Conservation (phyloP, 2,329 filamentous ascomycete genomes). For the Paracamarosporium sp. region DNA sequence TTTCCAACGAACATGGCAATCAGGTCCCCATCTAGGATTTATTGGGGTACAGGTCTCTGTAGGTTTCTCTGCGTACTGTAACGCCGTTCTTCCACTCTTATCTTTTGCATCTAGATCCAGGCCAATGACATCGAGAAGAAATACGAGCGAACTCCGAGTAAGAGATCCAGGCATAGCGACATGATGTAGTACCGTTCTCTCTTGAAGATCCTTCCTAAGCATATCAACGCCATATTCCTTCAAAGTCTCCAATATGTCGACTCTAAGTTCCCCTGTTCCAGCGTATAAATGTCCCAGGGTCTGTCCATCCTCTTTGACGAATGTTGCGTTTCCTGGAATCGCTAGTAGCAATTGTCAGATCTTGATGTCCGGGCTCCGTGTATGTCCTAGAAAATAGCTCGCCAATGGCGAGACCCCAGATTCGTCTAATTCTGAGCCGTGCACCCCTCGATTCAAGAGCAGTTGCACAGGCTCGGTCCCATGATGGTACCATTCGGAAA, state of each 20-base stretch:
- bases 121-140: neutral
- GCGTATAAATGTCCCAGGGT: constrained; percentile 12
- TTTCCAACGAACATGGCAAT: no score
- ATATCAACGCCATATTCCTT: constrained; percentile 13
- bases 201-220: constrained; percentile 10
- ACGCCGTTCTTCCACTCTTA: constrained; percentile 11
- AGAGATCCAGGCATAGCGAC: constrained; percentile 7
- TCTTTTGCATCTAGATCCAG: constrained; percentile 13
- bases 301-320: constrained; percentile 9
- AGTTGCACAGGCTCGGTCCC: neutral
- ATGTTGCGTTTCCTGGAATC: constrained; percentile 11
- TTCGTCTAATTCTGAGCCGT: neutral
- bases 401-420: neutral
- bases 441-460: neutral
- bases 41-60: no score
- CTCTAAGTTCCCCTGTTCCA: neutral
- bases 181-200: constrained; percentile 15
- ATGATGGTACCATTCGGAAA: neutral
- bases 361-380: neutral
- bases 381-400: neutral
- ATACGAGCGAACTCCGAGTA: neutral
- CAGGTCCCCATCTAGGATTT: no score
- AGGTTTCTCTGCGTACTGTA: constrained; percentile 15
- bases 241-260: constrained; percentile 6
- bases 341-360: constrained; percentile 5